Evolutionary conservation across 345 rosid genomes (phyloP).

Genomic region (Stellera chamaejasme): DNA sequence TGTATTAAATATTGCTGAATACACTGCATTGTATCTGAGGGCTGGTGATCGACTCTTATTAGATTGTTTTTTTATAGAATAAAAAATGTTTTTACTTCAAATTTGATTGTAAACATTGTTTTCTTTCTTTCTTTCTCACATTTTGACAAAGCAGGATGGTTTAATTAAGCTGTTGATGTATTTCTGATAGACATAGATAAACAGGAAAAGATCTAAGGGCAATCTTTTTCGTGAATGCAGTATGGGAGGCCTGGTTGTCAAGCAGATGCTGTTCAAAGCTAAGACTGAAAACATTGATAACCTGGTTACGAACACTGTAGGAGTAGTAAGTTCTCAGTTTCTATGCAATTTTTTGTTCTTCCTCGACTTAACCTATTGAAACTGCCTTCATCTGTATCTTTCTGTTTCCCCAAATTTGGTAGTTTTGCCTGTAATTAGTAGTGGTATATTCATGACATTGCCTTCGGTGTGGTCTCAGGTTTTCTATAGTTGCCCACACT

Average conservation of each 20-base stretch:
- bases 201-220: slow-evolving; percentile 1
- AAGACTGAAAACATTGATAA: slow-evolving; percentile 66
- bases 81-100: too few species aligned
- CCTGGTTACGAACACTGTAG: slow-evolving; percentile 83
- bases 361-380: background rate
- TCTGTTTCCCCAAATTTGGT: background rate
- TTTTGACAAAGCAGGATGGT: background rate
- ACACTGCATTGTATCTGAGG: too few species aligned
- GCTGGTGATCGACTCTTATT: too few species aligned
- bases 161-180: background rate
- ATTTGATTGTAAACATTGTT: background rate
- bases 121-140: slow-evolving; percentile 5
- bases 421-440: slow-evolving; percentile 5
- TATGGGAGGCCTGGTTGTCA: slow-evolving; percentile 96
- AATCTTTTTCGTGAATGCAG: slow-evolving; percentile 32
- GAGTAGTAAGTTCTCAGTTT: slow-evolving; percentile 54
- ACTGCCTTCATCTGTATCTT: background rate
- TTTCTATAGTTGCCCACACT: slow-evolving; percentile 97
- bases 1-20: too few species aligned
- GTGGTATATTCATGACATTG: slow-evolving; percentile 6
- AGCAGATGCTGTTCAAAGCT: slow-evolving; percentile 88
- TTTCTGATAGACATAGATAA: too few species aligned
- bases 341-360: slow-evolving; percentile 5
- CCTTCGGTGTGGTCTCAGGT: slow-evolving; percentile 39
- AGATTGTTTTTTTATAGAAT: too few species aligned